Conservation (phyloP, 169 alveolate genomes). For the Plasmodium gaboni region DNA sequence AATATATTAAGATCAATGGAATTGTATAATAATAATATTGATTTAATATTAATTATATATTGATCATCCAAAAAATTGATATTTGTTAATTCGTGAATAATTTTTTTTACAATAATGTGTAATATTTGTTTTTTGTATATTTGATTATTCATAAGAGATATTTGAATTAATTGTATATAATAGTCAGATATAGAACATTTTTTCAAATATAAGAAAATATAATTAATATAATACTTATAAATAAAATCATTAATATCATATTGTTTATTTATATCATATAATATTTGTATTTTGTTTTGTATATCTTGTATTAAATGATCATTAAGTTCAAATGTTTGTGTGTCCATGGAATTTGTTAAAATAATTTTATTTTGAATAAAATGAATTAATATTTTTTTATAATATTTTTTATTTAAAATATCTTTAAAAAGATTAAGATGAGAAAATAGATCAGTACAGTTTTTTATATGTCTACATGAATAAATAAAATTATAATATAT, state of each 20-base stretch:
- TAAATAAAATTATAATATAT: conserved; percentile 40
- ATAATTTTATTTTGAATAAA: conserved; percentile 46
- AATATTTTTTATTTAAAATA: conserved; percentile 27
- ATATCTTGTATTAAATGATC: conserved; percentile 20
- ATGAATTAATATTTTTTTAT: conserved; percentile 44
- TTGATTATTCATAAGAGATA: conserved; percentile 30
- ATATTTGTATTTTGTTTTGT: conserved; percentile 31
- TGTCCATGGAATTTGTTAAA: conserved; percentile 12
- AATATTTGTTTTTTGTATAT: conserved; percentile 64
- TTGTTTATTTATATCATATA: conserved; percentile 62
- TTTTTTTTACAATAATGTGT: conserved; percentile 35
- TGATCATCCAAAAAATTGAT: conserved; percentile 17
- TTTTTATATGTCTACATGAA: conserved; percentile 1
- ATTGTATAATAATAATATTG: conserved; percentile 22
- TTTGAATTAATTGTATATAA: conserved; percentile 42
- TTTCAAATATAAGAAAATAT: conserved; percentile 18
- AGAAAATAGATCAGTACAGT: conserved; percentile 5
- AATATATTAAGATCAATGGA: conserved; percentile 41
- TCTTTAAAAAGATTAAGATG: conserved; percentile 54
- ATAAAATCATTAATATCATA: conserved; percentile 32
- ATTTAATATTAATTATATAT: conserved; percentile 22
- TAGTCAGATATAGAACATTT: conserved; percentile 23
- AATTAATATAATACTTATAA: conserved; percentile 24
- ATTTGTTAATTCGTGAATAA: conserved; percentile 27
- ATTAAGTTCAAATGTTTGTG: conserved; percentile 12